phyloP scores from a whole-genome alignment of 2,329 filamentous ascomycete species.

The Aspergillus intermedius region DNA sequence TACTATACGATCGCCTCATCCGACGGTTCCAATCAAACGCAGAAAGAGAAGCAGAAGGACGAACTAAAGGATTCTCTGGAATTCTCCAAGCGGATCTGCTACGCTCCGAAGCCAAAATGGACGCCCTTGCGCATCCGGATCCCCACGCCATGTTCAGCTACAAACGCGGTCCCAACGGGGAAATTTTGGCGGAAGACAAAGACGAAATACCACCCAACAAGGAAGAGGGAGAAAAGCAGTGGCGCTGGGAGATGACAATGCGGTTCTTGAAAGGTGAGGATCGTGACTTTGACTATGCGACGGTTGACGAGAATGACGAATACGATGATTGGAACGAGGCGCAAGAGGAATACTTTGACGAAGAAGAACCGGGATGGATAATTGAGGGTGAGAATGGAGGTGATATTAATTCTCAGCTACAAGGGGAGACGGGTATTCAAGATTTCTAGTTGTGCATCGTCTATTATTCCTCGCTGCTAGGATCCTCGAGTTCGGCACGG shows the following conservation, averaged over 20 bases:
- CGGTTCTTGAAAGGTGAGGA: constrained; percentile 71
- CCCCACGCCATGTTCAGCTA: constrained; percentile 47
- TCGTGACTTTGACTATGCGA: constrained; percentile 68
- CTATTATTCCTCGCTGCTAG: not conserved
- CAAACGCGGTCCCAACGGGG: constrained; percentile 46
- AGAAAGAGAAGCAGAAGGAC: constrained; percentile 68
- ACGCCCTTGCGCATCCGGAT: constrained; percentile 51
- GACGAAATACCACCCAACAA: constrained; percentile 54
- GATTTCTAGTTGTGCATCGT: constrained; percentile 50
- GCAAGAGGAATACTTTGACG: constrained; percentile 74
- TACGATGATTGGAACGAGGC: constrained; percentile 60
- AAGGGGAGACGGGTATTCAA: constrained; percentile 64
- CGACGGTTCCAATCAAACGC: constrained; percentile 66
- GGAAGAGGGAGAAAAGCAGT: constrained; percentile 61
- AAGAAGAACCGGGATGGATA: constrained; percentile 65
- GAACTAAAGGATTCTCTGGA: constrained; percentile 69
- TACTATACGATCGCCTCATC: constrained; percentile 75
- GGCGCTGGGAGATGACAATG: constrained; percentile 65
- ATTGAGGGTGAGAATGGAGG: constrained; percentile 38
- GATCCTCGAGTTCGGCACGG: not conserved
- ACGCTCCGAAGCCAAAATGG: constrained; percentile 69
- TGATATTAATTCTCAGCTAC: constrained; percentile 19
- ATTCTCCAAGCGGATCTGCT: constrained; percentile 70
- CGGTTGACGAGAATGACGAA: constrained; percentile 65
- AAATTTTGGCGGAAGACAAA: constrained; percentile 53